These are phyloP conservation scores for Pseudogymnoascus sp. DNA, from an alignment of 2,329 filamentous ascomycete genomes.

Conservation along the genomic window DNA sequence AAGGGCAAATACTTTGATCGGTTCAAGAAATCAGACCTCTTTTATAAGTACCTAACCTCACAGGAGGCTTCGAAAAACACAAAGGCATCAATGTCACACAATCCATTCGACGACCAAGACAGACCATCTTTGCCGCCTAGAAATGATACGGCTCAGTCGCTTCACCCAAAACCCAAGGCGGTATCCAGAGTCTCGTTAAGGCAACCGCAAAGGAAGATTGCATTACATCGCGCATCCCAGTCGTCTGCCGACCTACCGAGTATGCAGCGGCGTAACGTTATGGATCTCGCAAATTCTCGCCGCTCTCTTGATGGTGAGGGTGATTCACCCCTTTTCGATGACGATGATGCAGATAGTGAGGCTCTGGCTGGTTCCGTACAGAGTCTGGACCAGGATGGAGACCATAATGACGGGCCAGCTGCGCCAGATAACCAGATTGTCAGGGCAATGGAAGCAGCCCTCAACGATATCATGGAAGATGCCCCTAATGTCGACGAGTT, in stretches of 20 bases:
- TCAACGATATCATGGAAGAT: conserved; percentile 87
- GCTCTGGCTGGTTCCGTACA: conserved; percentile 61
- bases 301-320: conserved; percentile 62
- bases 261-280: conserved; percentile 20
- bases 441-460: conserved; percentile 82
- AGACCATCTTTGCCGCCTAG: conserved; percentile 18
- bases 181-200: conserved; percentile 40
- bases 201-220: conserved; percentile 35
- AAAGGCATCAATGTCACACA: conserved; percentile 2
- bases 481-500: conserved; percentile 59
- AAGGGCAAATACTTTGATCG: conserved; percentile 68
- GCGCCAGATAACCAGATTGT: conserved; percentile 71
- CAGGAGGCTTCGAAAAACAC: conserved; percentile 54
- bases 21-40: conserved; percentile 89
- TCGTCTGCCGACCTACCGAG: conserved; percentile 50
- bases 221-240: conserved; percentile 49
- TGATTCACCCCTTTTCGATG: conserved; percentile 60
- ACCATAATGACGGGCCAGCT: conserved; percentile 41
- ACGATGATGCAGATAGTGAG: conserved; percentile 63
- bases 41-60: conserved; percentile 89
- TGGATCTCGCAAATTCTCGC: conserved; percentile 36
- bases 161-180: conserved; percentile 33
- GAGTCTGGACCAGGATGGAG: conserved; percentile 67
- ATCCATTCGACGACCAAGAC: conserved; percentile 2
- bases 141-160: conserved; percentile 24